These are phyloP conservation scores for Lonicera japonica DNA, from an alignment of 129 eudicot species.

Conservation along the genomic window DNA sequence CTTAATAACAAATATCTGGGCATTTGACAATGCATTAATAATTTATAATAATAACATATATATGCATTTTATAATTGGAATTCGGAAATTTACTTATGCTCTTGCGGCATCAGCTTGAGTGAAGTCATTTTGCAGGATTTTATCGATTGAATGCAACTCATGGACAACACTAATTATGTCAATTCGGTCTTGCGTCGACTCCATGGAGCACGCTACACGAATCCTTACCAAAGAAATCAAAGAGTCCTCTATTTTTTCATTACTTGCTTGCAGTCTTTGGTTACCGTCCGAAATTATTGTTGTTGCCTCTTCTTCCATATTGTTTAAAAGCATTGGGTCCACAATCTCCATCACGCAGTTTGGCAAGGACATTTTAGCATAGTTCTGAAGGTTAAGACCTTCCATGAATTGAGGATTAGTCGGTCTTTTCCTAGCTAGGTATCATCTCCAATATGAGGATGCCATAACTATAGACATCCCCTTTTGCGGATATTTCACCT, in stretches of 20 bases:
- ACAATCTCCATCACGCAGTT: neutral
- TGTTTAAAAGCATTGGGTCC: neutral
- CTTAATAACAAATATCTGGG: too few species aligned
- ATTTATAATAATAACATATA: too few species aligned
- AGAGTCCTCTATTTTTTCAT: neutral
- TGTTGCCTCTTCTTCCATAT: neutral
- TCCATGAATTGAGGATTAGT: neutral
- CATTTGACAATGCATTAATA: too few species aligned
- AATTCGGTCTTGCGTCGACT: neutral
- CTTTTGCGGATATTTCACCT: neutral
- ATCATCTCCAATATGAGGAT: constrained; percentile 9
- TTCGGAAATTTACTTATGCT: too few species aligned
- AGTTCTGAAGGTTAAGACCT: constrained; percentile 2
- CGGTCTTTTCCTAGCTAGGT: neutral
- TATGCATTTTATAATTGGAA: too few species aligned
- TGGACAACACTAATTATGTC: neutral
- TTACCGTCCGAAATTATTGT: neutral
- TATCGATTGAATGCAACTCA: too few species aligned
- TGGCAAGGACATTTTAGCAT: neutral
- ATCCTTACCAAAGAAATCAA: neutral
- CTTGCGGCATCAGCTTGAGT: too few species aligned
- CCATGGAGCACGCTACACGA: constrained; percentile 1
- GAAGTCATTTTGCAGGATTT: too few species aligned
- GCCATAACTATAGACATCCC: constrained; percentile 15
- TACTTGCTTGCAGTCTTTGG: too few species aligned